phyloP scores from a whole-genome alignment of 139 green algal genomes.

The Chlorella ohadii region DNA sequence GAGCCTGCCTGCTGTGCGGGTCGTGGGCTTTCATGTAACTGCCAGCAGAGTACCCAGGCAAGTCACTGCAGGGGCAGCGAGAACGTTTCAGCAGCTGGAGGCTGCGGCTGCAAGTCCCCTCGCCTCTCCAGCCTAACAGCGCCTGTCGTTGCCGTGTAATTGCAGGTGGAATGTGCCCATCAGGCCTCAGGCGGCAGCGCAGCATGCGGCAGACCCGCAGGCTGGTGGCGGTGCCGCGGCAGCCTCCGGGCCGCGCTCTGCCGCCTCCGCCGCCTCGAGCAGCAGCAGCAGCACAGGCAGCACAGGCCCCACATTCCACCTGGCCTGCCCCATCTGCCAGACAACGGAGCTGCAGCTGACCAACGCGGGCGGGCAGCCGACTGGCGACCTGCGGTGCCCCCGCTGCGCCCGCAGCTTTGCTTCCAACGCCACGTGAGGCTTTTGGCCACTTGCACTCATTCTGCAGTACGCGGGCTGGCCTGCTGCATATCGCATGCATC shows the following conservation, averaged over 20 bases:
- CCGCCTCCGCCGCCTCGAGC: not conserved
- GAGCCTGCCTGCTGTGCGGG: not conserved
- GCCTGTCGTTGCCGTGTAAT: not conserved
- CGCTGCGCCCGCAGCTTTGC: conserved; percentile 63
- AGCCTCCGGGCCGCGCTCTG: not conserved
- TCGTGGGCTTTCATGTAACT: not conserved
- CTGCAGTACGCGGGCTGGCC: no score
- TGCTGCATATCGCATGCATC: no score
- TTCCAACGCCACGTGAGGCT: conserved; percentile 8
- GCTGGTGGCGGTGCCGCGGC: not conserved
- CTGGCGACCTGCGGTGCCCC: conserved; percentile 31
- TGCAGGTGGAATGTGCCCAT: no score
- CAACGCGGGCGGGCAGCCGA: not conserved
- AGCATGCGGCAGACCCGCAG: not conserved
- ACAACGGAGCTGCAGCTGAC: conserved; percentile 46
- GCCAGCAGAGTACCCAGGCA: not conserved
- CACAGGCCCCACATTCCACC: conserved; percentile 28
- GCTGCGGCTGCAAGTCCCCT: not conserved
- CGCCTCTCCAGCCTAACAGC: not conserved
- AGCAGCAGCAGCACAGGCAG: no score
- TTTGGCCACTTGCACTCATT: no score
- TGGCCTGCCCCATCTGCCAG: conserved; percentile 64
- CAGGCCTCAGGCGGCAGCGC: not conserved
- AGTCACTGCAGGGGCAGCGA: not conserved
- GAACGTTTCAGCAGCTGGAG: not conserved